Base-by-base conservation (phyloP, 2,329 filamentous ascomycete species). In the Alternaria longipes region DNA sequence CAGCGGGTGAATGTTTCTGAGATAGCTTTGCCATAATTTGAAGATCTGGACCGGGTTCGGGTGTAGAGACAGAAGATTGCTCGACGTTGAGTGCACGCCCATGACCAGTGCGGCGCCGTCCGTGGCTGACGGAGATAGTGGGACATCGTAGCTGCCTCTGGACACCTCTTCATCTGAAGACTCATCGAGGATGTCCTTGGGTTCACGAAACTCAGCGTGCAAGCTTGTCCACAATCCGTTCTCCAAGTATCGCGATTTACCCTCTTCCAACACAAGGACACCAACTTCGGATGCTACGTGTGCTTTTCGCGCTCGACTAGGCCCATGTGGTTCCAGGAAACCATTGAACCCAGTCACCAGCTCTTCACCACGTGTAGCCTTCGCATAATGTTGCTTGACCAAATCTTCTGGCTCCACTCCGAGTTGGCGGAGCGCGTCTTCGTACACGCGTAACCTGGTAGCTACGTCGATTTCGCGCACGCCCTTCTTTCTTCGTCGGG, bases 11-110 rank as follows among this genome's bases (percentile, higher is more conserved):
- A 76, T 60, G 32, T 74, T 74, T 9, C 74, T 88, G 8, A 92
- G 80, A 68, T 89, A 93, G 5, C 89, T 82, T 72, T 93, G 89
- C 91, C 91, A 94, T 7, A 94, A 83, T 51, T 86, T 87, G 1
- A 86, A 84, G 54, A 91, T 88, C 61, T 91, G 89, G 0, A 85
- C 86, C 0, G 88, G 87, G 0, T 87, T 72, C 0, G 90, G 90
- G 69, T 92, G 90, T 8, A 90, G 80, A 42, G 83, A 74, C 11
- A 65, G 64, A 16, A 77, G 59, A 22, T 51, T 56, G 16, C 42
- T 55, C 1, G 64, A 46, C n/a, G 66, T 47, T 44, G 34, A 54
- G 2, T 64, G 60, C 18, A 38, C 56, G 8, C 69, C 65, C 9
- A 77, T 70, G 1, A 78, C 52, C 1, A 76, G 36, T 14, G 60